phyloP scores from a whole-genome alignment of 192 early-diverging fungal species.

The Backusella tarrabulga region DNA sequence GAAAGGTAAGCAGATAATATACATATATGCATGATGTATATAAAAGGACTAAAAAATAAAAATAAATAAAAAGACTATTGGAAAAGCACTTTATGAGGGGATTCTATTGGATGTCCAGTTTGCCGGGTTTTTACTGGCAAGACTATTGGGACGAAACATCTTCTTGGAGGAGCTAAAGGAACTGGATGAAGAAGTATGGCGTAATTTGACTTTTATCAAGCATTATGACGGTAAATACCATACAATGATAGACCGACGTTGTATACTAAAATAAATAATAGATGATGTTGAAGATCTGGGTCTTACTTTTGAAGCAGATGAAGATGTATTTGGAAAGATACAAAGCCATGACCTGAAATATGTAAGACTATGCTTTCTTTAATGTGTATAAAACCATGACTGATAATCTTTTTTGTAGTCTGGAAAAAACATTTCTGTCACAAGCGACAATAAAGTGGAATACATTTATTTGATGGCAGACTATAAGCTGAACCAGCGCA shows the following conservation, averaged over 20 bases:
- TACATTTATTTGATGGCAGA: slow-evolving; percentile 78
- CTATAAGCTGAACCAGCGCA: slow-evolving; percentile 72
- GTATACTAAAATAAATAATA: not conserved
- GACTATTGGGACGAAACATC: slow-evolving; percentile 52
- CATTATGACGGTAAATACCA: slow-evolving; percentile 47
- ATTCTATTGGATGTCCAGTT: slow-evolving; percentile 60
- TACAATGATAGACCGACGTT: not conserved
- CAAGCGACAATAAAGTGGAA: slow-evolving; percentile 58
- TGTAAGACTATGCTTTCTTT: slow-evolving; percentile 17
- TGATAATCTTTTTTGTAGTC: slow-evolving; percentile 21
- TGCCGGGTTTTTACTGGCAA: slow-evolving; percentile 58
- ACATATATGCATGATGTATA: not conserved
- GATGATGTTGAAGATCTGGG: slow-evolving; percentile 65
- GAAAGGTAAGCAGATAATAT: slow-evolving; percentile 33
- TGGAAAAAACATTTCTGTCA: slow-evolving; percentile 58
- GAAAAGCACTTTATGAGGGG: slow-evolving; percentile 63
- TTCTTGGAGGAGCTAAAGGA: slow-evolving; percentile 60
- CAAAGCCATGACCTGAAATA: slow-evolving; percentile 37
- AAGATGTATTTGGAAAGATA: slow-evolving; percentile 53
- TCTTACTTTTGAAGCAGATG: slow-evolving; percentile 57
- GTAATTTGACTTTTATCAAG: slow-evolving; percentile 57
- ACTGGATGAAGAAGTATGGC: slow-evolving; percentile 52
- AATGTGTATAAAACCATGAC: not conserved
- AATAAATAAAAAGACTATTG: slow-evolving; percentile 39
- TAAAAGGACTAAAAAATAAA: not conserved